Percentiles rank a stretch among this genome's conserved stretches.
Conservation (phyloP, 805 yeast genomes). For the Yarrowia sp. region DNA sequence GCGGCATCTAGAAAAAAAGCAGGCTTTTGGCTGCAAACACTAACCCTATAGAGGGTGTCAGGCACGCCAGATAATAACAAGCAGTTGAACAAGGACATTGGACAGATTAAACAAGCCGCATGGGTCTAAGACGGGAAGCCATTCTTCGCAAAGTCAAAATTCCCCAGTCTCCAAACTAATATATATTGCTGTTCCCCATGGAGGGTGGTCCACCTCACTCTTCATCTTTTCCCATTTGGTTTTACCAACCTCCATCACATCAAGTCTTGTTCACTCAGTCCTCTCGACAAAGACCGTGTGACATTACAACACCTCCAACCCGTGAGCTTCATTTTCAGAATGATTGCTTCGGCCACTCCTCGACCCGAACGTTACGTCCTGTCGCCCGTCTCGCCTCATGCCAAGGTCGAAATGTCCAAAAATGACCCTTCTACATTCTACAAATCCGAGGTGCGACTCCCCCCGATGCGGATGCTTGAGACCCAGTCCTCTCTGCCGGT, state of each 20-base stretch:
- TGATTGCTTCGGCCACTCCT: constrained; percentile 17
- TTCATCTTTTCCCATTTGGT: background rate
- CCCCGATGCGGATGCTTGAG: background rate
- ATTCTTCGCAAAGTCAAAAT: constrained; percentile 17
- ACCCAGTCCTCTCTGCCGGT: background rate
- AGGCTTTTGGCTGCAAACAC: constrained; percentile 11
- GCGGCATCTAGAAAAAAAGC: constrained; percentile 21
- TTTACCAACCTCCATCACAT: background rate
- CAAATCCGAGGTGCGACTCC: background rate
- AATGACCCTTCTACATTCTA: background rate
- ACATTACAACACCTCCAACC: background rate
- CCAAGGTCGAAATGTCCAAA: constrained; percentile 22
- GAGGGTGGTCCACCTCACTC: background rate
- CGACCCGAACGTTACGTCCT: constrained; percentile 20
- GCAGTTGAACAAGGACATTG: constrained; percentile 10
- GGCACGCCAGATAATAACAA: constrained; percentile 22
- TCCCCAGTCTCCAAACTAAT: constrained; percentile 12
- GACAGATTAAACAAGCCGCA: constrained; percentile 25
- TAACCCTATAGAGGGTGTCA: background rate
- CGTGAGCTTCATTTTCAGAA: constrained; percentile 6
- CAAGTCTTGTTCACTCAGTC: background rate
- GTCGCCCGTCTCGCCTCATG: constrained; percentile 23
- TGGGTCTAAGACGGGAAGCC: constrained; percentile 23
- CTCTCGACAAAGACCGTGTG: background rate
- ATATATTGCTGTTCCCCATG: constrained; percentile 14